phyloP scores from a whole-genome alignment of 2,329 filamentous ascomycete genomes.

The Paecilomyces dactylethromorphus region DNA sequence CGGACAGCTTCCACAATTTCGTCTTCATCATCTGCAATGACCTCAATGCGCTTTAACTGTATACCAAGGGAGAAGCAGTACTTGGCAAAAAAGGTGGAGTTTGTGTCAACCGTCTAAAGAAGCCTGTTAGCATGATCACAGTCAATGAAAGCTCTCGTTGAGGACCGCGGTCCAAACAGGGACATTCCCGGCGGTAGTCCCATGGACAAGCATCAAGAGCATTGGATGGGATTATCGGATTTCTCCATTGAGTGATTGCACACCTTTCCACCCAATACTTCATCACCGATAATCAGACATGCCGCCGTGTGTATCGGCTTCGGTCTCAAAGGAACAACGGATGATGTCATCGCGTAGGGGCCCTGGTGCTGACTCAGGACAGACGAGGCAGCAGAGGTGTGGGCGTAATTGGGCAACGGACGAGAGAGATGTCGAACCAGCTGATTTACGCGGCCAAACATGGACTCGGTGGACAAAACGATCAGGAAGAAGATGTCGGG shows the following conservation, averaged over 20 bases:
- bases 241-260: constrained; percentile 1
- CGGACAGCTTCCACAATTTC: constrained; percentile 84
- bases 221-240: background rate
- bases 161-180: background rate
- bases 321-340: constrained; percentile 20
- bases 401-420: constrained; percentile 52
- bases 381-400: constrained; percentile 30
- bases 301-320: constrained; percentile 80
- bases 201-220: background rate
- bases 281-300: constrained; percentile 94
- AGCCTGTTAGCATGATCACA: background rate
- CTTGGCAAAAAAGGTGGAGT: constrained; percentile 59
- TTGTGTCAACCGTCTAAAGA: constrained; percentile 57
- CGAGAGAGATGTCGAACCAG: constrained; percentile 65
- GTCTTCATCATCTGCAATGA: constrained; percentile 84
- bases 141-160: background rate
- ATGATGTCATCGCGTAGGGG: constrained; percentile 38
- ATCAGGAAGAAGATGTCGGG: constrained; percentile 1
- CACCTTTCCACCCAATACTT: constrained; percentile 92
- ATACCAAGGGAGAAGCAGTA: constrained; percentile 61
- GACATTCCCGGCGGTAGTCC: background rate
- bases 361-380: constrained; percentile 9
- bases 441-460: constrained; percentile 73
- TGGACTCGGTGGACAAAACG: constrained; percentile 30
- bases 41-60: constrained; percentile 77